Evolutionary conservation across 2,329 filamentous ascomycete genomes (phyloP), one percentile per base, ranked within the genome.

Genomic region (Trichoderma brevicompactum): DNA sequence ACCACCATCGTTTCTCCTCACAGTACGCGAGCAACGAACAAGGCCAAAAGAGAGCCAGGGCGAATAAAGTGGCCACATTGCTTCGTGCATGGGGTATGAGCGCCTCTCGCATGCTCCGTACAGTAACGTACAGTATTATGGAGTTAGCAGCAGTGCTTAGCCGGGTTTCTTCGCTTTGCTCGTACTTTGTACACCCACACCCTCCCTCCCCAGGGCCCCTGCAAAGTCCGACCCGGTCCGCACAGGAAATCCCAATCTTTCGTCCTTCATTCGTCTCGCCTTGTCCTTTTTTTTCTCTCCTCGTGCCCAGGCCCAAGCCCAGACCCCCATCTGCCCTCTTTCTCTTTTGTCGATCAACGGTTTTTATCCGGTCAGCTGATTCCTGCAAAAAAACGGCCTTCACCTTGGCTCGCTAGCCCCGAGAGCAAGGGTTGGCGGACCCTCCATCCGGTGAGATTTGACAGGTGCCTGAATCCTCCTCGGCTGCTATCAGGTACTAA

Each of bases 351-450:
- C n/a, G 15, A 23, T 34, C 3, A 28, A 28, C 23, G 23, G 23
- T 23, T 32, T 32, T 50, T 41, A 60, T 49, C 44, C 56, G 44
- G 56, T 60, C 56, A 50, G 36, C 56, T 60, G 56, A 60, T 59
- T n/a, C 17, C 12, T 48, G 12, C 13, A 9, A 48, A n/a, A n/a
- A n/a, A n/a, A 48, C 7, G 6, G 12, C 44, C 7, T 50, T 32
- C 32, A 36, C 56, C 5, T 41, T 28, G 56, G 34, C 56, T 38
- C 36, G 36, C 36, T 38, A 38, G 36, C 36, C 10, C 34, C 41
- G 5, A 28, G 23, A 44, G 15, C 41, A 44, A n/a, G 34, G 50
- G 50, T 28, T 28, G 5, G 5, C 5, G 23, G 23, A 10, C 17
- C 44, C 9, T 17, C 13, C 46, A 50, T 32, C 28, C 46, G 46